These are phyloP conservation scores for Pisolithus tinctorius DNA, from an alignment of 768 basidiomycete genomes.

Conservation along the genomic window DNA sequence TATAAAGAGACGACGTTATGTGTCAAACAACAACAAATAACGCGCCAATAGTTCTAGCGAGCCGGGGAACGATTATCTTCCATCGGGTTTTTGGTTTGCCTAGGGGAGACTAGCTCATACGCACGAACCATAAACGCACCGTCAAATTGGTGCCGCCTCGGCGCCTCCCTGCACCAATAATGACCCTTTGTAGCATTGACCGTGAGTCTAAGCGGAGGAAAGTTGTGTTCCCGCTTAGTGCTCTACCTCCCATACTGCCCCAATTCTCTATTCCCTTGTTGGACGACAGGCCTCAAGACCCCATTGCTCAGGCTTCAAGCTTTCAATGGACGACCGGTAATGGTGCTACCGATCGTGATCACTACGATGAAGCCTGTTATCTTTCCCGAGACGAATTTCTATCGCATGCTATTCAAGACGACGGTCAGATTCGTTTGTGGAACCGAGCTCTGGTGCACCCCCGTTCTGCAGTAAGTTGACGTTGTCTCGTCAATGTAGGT, in stretches of 20 bases:
- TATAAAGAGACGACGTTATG: neutral
- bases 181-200: neutral
- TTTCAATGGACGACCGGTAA: neutral
- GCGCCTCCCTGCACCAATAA: neutral
- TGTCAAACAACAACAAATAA: neutral
- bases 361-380: neutral
- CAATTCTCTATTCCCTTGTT: conserved; percentile 61
- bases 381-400: neutral
- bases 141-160: too few relatives aligned
- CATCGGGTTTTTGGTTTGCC: too few relatives aligned
- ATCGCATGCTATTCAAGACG: neutral
- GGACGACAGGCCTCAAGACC: conserved; percentile 70
- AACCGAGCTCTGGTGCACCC: neutral
- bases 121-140: too few relatives aligned
- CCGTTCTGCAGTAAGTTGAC: neutral
- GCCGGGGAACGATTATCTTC: too few relatives aligned
- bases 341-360: neutral
- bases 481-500: neutral
- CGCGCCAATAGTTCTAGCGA: neutral
- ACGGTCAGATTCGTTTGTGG: neutral
- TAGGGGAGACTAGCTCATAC: too few relatives aligned
- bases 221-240: conserved; percentile 13
- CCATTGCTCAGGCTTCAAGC: conserved; percentile 57
- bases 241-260: conserved; percentile 35
- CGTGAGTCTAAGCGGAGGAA: conserved; percentile 1